Evolutionary conservation across 306 rosid genomes (phyloP).

Genomic region (Corylus heterophylla): DNA sequence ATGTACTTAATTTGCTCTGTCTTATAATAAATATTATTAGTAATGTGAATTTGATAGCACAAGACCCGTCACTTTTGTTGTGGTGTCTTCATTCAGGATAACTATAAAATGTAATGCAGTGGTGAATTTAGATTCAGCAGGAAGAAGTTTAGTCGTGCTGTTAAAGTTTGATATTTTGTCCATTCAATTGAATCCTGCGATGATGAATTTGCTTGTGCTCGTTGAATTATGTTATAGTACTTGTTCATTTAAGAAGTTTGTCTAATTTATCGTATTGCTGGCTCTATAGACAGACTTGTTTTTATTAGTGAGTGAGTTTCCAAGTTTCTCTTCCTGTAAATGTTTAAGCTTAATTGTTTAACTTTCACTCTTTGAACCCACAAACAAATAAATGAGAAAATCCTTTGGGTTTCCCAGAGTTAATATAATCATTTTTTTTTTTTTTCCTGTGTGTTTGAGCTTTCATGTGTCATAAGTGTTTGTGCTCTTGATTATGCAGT

Average conservation of each 20-base stretch:
- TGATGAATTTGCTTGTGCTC: too few relatives aligned
- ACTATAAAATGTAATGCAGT: too few relatives aligned
- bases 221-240: not conserved
- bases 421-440: too few relatives aligned
- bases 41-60: conserved; percentile 4
- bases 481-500: conserved; percentile 42
- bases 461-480: conserved; percentile 9
- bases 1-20: not conserved
- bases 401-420: not conserved
- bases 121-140: not conserved
- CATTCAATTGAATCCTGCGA: not conserved
- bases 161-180: not conserved
- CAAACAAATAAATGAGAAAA: too few relatives aligned
- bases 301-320: not conserved
- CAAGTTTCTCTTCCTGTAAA: not conserved
- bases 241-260: not conserved
- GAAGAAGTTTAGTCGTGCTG: not conserved
- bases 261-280: not conserved
- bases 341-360: conserved; percentile 4
- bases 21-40: not conserved
- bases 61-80: not conserved
- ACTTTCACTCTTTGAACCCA: too few relatives aligned
- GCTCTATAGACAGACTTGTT: not conserved
- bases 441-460: conserved; percentile 1
- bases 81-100: too few relatives aligned